Base-by-base conservation (phyloP, 345 rosid species). In the Brassica carinata region DNA sequence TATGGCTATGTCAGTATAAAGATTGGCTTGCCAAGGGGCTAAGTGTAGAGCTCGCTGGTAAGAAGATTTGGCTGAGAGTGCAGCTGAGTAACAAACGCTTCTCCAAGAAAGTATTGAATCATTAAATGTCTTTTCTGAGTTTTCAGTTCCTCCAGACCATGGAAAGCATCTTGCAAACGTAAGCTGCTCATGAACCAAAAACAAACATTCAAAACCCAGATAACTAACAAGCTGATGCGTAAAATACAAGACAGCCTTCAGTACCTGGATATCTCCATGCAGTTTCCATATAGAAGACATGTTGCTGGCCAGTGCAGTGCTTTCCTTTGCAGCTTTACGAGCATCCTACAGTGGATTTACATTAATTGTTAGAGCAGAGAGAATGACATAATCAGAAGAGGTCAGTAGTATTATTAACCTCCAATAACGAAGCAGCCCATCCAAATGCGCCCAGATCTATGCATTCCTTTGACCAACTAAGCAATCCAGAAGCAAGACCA, bases 1-100 rank as follows among this genome's bases (percentile, higher is more conserved):
- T 77, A 90, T 73, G 77, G 94, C 99, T 81, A 90, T 80, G 81
- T 93, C 97, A 36, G 85, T 78, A 80, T 96, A 96, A 40, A 93
- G 73, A 75, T 87, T 92, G 63, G 99, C 94, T 85, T 87, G 93
- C 98, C 98, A 96, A 17, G 99, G 98, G 76, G 92, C 76, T 91
- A 93, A 85, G 80, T 79, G 92, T 85, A 93, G 73, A 79, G 98
- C 94, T 69, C 84, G 83, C 83, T 93, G 97, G 83, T 92, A 96
- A 18, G 91, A 90, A 76, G 79, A 79, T 90, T 84, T 87, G 51
- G 99, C 91, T 83, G 89, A 89, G 27, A 81, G 75, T 64, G 88
- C 91, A 74, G 91, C 90, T 70, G 82, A 77, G 81, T 9, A 69
- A 77, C 97, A 85, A 30, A 84, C 83, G 84, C 82, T 87, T 79